A percentile compares a stretch with the other conserved stretches of the same genome.
These are phyloP conservation scores for Chaetomium sp. DNA, from an alignment of 2,329 filamentous ascomycete species.

Conservation along the genomic window DNA sequence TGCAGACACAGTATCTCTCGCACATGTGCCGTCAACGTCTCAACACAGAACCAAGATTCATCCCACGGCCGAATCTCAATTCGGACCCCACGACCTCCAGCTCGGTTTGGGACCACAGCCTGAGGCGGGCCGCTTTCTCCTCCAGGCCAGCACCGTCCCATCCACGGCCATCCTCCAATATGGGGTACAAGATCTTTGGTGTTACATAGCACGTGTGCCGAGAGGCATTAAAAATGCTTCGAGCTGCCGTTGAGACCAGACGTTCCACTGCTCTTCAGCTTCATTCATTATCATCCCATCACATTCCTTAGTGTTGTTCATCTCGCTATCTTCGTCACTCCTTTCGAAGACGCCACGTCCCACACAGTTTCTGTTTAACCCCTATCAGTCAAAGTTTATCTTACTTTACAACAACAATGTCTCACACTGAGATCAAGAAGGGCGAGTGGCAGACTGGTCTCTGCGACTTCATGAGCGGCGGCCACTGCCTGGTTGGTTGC, in stretches of 20 bases:
- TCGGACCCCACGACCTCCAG: background rate
- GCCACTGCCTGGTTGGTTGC: constrained; percentile 25
- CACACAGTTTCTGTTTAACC: background rate
- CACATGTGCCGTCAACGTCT: no score
- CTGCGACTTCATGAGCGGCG: constrained; percentile 25
- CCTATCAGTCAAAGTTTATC: background rate
- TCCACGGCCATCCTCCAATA: background rate
- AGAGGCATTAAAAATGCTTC: no score
- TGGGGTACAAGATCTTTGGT: background rate
- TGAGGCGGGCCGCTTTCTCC: background rate
- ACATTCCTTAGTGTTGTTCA: no score
- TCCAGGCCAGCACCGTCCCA: background rate
- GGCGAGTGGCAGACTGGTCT: constrained; percentile 25
- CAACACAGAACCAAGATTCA: no score
- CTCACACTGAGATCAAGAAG: background rate
- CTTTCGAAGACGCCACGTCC: background rate
- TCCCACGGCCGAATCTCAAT: background rate
- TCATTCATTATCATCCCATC: no score
- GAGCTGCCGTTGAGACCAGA: background rate
- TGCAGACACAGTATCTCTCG: no score
- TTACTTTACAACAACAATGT: background rate
- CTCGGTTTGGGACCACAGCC: background rate
- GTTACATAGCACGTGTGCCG: background rate
- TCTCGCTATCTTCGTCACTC: background rate
- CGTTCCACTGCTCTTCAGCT: background rate